Base-by-base conservation (phyloP, 2,329 filamentous ascomycete species). In the Colletotrichum sp. region DNA sequence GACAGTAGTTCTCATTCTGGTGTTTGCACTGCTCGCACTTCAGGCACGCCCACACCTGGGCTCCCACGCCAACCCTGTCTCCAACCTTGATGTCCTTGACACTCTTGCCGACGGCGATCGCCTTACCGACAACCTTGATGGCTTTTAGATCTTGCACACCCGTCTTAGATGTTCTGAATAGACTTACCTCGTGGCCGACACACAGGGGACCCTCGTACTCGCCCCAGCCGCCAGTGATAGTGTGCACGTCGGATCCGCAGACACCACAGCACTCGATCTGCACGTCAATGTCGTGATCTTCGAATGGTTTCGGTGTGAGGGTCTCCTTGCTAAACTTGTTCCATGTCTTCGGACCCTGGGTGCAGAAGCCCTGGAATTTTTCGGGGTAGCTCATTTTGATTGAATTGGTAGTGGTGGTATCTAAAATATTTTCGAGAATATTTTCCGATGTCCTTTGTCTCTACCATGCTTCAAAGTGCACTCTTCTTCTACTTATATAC, bases 231-330 rank as follows among this genome's bases (percentile, higher is more conserved):
- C 89, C 88, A 67, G 86, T 90, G 71, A 92, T 84, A 28, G 89
- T 92, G 83, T 92, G 91, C 16, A 93, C 86, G 79, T 93, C 91
- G 70, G 88, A 91, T 78, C 91, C 90, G 81, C 91, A 93, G 69
- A 93, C 86, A 80, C 93, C 92, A 82, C 93, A 94, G 76, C 90
- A 91, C 72, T 93, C 90, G 79, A 96, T 93, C 84, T 94, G 92
- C 82, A 96, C 90, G 81, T 95, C 94, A 79, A 86, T 77, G 68
- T 83, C 82, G 71, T 82, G 79, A 9, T 82, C 80, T 18, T 77
- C 84, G 36, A 85, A 86, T 1, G 82, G 80, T 79, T 86, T 86
- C 16, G 84, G 84, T 32, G 78, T 87, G 62, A 88, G 81, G 62
- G 82, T 79, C 18, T 79, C 66, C 74, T 84, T 86, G 77, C 82